Evolutionary conservation across 2,329 filamentous ascomycete genomes (phyloP), one percentile per base, ranked within the genome.

Genomic region (Fusarium sacchari): DNA sequence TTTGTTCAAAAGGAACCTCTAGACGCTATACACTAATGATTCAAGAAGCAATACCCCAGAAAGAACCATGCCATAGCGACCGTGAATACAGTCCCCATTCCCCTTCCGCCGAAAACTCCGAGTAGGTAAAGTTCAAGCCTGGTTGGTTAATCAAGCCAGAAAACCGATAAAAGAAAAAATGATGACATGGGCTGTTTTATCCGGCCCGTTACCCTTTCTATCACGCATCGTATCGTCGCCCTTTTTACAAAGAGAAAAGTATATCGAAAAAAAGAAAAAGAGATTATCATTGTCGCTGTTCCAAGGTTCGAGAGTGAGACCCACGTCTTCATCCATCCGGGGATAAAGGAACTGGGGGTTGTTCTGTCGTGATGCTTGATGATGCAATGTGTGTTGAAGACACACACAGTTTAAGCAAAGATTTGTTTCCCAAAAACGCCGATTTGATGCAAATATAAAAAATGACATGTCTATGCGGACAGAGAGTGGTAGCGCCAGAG

Each of bases 401-500:
- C 13, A 20, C 43, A 70, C 66, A 65, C n/a, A 39, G n/a, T 56
- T 32, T 50, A 39, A 72, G 46, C 46, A 64, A 70, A 26, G 17
- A 15, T 55, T 55, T 55, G 50, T 40, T 57, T 57, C 62, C 58
- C 67, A 30, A 28, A 62, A 61, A 73, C 71, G 71, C 71, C 71
- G 62, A 37, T 28, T 20, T 59, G 52, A 73, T 73, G 71, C 71
- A 73, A 26, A 28, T 28, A 28, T 40, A 39, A 37, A 61, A 58
- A 39, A 36, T 30, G 37, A 30, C 32, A 22, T 24, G 47, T 58
- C 50, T 64, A 74, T 40, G 71, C 43, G n/a, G 71, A 67, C 44
- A 74, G n/a, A n/a, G 49, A 64, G 36, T 74, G 59, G n/a, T 73
- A 63, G 10, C 71, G 71, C 76, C 76, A 78, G 26, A 78, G 68